Percentiles rank a stretch among this genome's conserved stretches.
These are phyloP conservation scores for Rhazya stricta DNA, from an alignment of 257 asterid species.

Conservation along the genomic window DNA sequence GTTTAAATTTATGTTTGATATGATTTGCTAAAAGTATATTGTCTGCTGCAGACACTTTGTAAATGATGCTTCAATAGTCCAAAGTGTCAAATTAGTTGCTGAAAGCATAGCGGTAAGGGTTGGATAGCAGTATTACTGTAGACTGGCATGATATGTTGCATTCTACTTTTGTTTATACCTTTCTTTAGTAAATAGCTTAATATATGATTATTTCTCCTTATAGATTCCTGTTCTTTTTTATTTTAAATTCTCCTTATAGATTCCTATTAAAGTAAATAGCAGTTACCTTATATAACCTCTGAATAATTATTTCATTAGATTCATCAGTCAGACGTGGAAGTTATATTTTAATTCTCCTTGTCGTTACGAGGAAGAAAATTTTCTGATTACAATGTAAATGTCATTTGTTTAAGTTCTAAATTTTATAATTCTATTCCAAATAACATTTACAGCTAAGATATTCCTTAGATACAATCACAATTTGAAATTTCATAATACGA, in stretches of 20 bases:
- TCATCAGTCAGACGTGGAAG: background rate
- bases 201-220: background rate
- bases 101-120: conserved; percentile 88
- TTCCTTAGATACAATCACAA: no score
- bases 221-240: background rate
- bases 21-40: conserved; percentile 23
- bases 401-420: no score
- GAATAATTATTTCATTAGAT: background rate
- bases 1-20: conserved; percentile 6
- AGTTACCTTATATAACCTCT: background rate
- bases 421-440: no score
- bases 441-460: no score
- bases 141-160: background rate
- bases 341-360: background rate
- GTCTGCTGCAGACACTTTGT: conserved; percentile 46
- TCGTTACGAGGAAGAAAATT: no score
- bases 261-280: background rate
- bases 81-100: conserved; percentile 76
- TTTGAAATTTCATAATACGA: no score
- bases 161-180: background rate
- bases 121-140: background rate
- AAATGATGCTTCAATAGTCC: conserved; percentile 62
- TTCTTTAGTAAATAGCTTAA: background rate
- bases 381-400: no score
- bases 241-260: background rate